Percentiles rank a stretch among this genome's conserved stretches.
Conservation (phyloP, 1,284 basidiomycete genomes). For the Microbotryum lychnidis-dioicae region DNA sequence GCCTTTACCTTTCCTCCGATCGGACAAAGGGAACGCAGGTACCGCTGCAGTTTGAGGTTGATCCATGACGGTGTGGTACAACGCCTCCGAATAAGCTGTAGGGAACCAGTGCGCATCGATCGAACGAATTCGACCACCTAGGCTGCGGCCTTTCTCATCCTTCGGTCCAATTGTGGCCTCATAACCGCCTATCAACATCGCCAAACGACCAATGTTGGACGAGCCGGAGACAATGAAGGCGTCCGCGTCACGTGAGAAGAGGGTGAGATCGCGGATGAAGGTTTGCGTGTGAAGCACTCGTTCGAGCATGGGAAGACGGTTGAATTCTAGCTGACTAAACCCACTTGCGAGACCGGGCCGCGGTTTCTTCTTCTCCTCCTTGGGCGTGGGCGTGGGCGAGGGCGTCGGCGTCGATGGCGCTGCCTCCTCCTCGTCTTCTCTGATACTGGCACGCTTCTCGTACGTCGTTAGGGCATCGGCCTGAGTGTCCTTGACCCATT, state of each 20-base stretch:
- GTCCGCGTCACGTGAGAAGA: conserved; percentile 21
- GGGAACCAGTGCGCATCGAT: conserved; percentile 22
- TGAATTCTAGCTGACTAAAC: conserved; percentile 23
- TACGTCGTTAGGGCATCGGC: neutral
- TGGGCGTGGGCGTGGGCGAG: neutral
- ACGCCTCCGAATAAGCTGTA: conserved; percentile 14
- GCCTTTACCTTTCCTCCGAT: no score
- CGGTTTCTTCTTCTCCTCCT: neutral
- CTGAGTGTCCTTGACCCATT: neutral
- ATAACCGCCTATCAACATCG: conserved; percentile 21
- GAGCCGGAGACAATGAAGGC: conserved; percentile 30
- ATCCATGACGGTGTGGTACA: conserved; percentile 8
- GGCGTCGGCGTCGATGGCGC: neutral
- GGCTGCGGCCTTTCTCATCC: neutral
- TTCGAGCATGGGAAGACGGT: conserved; percentile 13
- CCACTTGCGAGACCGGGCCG: conserved; percentile 2
- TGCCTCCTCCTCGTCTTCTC: neutral
- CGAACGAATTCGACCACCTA: conserved; percentile 17
- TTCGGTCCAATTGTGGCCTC: conserved; percentile 10
- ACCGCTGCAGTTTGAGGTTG: no score
- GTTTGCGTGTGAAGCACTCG: conserved; percentile 18
- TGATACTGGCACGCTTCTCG: neutral
- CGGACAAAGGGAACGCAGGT: no score
- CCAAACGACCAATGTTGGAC: conserved; percentile 30
- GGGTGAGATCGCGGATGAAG: conserved; percentile 32